Evolutionary conservation across 495 filamentous ascomycete genomes (phyloP).

Genomic region (Neurospora sp.): DNA sequence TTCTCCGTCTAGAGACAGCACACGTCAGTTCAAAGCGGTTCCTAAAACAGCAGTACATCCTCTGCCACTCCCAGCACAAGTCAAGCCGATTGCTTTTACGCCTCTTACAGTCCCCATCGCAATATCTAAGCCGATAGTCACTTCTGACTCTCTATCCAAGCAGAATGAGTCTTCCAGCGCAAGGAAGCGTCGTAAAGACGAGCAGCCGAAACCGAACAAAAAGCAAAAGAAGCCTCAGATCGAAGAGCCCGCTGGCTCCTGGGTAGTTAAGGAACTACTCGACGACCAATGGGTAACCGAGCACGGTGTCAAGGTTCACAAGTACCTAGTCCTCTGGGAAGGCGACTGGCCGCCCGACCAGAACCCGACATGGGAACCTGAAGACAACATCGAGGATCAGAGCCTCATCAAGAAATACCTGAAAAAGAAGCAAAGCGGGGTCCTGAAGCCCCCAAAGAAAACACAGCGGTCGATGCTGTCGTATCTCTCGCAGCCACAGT

Average conservation of each 20-base stretch:
- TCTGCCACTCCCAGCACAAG: not conserved
- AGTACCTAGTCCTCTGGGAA: constrained; percentile 37
- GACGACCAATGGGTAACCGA: constrained; percentile 18
- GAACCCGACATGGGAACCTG: constrained; percentile 40
- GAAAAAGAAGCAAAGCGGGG: constrained; percentile 15
- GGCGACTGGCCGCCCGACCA: constrained; percentile 37
- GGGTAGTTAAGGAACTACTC: constrained; percentile 30
- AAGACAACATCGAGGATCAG: constrained; percentile 25
- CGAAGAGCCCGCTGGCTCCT: constrained; percentile 11
- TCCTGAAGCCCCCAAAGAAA: constrained; percentile 8
- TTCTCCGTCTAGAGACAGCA: not conserved
- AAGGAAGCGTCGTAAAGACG: not conserved
- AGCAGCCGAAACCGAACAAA: constrained; percentile 1
- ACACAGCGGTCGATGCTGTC: constrained; percentile 5
- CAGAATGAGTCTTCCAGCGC: not conserved
- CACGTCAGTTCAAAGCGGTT: not conserved
- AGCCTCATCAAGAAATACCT: constrained; percentile 22
- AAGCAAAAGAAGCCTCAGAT: constrained; percentile 3
- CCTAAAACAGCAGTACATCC: not conserved
- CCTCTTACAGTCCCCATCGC: not conserved
- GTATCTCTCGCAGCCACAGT: constrained; percentile 15
- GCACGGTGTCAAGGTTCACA: constrained; percentile 15
- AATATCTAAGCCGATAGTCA: not conserved
- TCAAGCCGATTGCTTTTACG: not conserved
- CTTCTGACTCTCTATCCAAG: not conserved